phyloP scores from a whole-genome alignment of 164 flowering plant species.

The Magnolia changhungtana region DNA sequence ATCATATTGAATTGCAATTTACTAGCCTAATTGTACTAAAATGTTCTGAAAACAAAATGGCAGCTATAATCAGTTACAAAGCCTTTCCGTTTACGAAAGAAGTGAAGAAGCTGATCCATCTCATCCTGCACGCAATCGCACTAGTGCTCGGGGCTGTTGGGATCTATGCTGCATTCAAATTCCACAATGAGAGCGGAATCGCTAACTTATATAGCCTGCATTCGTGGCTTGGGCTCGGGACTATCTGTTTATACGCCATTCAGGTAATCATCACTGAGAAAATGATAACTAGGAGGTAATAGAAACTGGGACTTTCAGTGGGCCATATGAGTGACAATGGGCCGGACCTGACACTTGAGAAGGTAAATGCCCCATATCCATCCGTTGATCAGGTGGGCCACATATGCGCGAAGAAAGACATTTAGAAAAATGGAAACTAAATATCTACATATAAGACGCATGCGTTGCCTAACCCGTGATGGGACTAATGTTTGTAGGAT shows the following conservation, averaged over 20 bases:
- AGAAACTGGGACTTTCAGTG: neutral
- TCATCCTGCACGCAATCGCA: slow-evolving; percentile 69
- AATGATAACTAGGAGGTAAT: neutral
- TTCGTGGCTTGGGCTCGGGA: slow-evolving; percentile 86
- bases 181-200: slow-evolving; percentile 79
- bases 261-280: slow-evolving; percentile 49
- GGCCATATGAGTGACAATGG: neutral
- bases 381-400: no score
- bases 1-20: neutral
- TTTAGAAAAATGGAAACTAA: no score
- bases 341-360: neutral
- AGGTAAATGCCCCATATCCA: neutral
- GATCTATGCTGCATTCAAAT: slow-evolving; percentile 71
- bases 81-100: slow-evolving; percentile 61
- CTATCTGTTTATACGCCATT: slow-evolving; percentile 69
- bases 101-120: slow-evolving; percentile 75
- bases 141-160: slow-evolving; percentile 77
- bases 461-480: no score
- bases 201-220: slow-evolving; percentile 89
- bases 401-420: no score
- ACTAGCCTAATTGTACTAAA: neutral
- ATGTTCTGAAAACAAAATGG: slow-evolving; percentile 8
- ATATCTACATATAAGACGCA: no score
- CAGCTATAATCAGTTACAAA: slow-evolving; percentile 90
- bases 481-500: no score